Evolutionary conservation across 2,329 filamentous ascomycete genomes (phyloP).

Genomic region (Fusarium proliferatum): DNA sequence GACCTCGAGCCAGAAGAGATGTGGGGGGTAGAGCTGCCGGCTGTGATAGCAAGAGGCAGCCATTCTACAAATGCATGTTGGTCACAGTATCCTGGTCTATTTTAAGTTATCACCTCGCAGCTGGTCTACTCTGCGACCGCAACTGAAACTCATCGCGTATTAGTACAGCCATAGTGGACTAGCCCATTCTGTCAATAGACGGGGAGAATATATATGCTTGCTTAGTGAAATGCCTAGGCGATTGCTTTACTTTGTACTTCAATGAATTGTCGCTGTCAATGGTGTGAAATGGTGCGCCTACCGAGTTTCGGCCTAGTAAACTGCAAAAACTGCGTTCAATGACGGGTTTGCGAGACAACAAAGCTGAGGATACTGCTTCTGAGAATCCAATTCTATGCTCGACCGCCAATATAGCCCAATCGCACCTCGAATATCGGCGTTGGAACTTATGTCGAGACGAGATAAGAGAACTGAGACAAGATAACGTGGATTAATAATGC

Average conservation of each 20-base stretch:
- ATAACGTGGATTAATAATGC: slow-evolving; percentile 25
- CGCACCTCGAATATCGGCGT: background rate
- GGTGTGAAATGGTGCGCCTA: background rate
- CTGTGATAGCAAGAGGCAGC: background rate
- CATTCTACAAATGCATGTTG: slow-evolving; percentile 19
- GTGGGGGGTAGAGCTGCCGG: background rate
- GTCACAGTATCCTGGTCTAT: slow-evolving; percentile 14
- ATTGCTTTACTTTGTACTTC: fast-evolving
- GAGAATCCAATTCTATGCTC: background rate
- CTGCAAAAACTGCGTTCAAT: too few species aligned
- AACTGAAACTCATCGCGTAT: background rate
- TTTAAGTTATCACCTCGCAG: background rate
- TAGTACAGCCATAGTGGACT: background rate
- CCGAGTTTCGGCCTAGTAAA: background rate
- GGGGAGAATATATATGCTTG: background rate
- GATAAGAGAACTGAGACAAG: background rate
- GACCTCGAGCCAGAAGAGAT: fast-evolving
- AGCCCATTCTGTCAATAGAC: background rate
- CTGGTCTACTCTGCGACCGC: background rate
- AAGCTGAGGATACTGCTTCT: fast-evolving
- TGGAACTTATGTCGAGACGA: background rate
- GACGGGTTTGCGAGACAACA: background rate
- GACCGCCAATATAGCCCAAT: background rate
- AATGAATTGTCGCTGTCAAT: background rate
- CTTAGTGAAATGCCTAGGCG: background rate